Percentiles rank a stretch among this genome's conserved stretches.
phyloP scores from a whole-genome alignment of 306 rosid genomes.

The Gleditsia sinensis region DNA sequence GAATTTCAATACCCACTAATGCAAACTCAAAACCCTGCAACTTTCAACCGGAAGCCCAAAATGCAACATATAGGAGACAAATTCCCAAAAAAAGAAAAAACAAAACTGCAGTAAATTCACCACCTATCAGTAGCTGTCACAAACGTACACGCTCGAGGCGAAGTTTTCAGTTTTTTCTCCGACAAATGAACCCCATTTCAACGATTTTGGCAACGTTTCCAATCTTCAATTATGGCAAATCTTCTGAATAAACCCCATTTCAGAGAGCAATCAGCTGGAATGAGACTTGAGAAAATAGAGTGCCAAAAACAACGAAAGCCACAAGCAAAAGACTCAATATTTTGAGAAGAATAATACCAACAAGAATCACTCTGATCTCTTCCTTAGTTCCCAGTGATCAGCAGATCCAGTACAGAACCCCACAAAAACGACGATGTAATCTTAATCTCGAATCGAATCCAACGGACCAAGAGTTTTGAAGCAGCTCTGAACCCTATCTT shows the following conservation, averaged over 20 bases:
- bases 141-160: background rate
- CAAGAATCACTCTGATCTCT: background rate
- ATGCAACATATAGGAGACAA: background rate
- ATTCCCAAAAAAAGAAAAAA: background rate
- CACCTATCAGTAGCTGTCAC: background rate
- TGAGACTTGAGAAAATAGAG: background rate
- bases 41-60: background rate
- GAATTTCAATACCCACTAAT: background rate
- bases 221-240: background rate
- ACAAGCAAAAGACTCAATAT: background rate
- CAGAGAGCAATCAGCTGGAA: background rate
- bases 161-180: background rate
- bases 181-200: background rate
- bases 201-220: background rate
- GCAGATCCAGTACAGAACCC: background rate
- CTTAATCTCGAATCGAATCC: background rate
- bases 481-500: background rate
- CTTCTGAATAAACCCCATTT: background rate
- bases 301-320: background rate
- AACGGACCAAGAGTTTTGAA: background rate
- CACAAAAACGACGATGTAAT: background rate
- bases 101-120: background rate
- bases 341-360: background rate
- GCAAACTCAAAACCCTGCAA: background rate
- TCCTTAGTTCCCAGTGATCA: background rate